Evolutionary conservation across 2,329 filamentous ascomycete species (phyloP).

Genomic region (Delphinella strobiligena): DNA sequence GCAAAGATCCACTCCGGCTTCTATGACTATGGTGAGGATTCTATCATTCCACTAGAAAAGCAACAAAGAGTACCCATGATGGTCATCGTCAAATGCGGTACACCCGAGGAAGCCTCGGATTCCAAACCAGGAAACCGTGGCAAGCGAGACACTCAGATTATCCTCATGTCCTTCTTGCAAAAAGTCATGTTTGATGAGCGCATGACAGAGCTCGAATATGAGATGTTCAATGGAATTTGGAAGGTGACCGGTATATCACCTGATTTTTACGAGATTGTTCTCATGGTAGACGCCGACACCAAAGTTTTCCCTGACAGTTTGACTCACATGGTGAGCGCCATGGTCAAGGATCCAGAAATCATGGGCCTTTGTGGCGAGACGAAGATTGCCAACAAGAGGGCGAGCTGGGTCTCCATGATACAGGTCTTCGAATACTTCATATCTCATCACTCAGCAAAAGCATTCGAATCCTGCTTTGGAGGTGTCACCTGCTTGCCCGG

Average conservation of each 20-base stretch:
- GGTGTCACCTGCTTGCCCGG: conserved; percentile 97
- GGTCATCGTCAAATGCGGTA: conserved; percentile 89
- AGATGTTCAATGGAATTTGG: conserved; percentile 99
- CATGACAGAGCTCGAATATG: conserved; percentile 98
- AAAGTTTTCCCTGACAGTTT: conserved; percentile 98
- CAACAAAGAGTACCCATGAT: conserved; percentile 98
- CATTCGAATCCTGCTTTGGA: conserved; percentile 96
- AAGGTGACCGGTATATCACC: conserved; percentile 97
- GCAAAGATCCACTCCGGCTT: conserved; percentile 96
- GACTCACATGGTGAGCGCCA: conserved; percentile 97
- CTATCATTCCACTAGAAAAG: conserved; percentile 67
- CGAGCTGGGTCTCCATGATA: conserved; percentile 92
- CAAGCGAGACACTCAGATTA: conserved; percentile 98
- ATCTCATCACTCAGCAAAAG: conserved; percentile 91
- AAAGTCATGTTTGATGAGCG: conserved; percentile 99
- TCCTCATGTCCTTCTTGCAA: conserved; percentile 97
- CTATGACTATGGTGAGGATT: conserved; percentile 85
- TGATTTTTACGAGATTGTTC: conserved; percentile 93
- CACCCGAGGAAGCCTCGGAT: conserved; percentile 67
- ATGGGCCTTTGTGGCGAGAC: conserved; percentile 99
- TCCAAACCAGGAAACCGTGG: conserved; percentile 93
- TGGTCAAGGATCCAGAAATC: conserved; percentile 98
- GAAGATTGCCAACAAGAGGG: conserved; percentile 97
- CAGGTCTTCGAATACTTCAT: conserved; percentile 99
- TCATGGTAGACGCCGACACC: conserved; percentile 98